These are phyloP conservation scores for Rostrohypoxylon terebratum DNA, from an alignment of 495 filamentous ascomycete species.

Conservation along the genomic window DNA sequence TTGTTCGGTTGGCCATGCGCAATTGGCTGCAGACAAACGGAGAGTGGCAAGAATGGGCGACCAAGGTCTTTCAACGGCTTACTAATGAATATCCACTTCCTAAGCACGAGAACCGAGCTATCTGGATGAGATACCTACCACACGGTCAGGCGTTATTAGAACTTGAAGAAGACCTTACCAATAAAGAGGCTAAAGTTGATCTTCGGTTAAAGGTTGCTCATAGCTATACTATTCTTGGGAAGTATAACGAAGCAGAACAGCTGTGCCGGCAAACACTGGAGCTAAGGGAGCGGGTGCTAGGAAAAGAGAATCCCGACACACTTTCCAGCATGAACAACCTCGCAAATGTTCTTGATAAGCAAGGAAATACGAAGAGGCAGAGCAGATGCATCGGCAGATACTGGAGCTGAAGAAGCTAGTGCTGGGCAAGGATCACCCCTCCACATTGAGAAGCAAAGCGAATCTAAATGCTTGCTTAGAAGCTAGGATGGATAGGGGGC, in stretches of 20 bases:
- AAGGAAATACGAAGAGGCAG: conserved; percentile 20
- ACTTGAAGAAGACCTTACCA: conserved; percentile 6
- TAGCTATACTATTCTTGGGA: conserved; percentile 17
- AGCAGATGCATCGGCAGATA: conserved; percentile 26
- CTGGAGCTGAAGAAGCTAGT: background rate
- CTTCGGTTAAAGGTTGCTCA: conserved; percentile 19
- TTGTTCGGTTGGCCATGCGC: too few relatives aligned
- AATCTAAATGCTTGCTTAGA: background rate
- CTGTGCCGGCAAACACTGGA: conserved; percentile 28
- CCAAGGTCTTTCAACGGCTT: too few relatives aligned
- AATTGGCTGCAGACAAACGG: too few relatives aligned
- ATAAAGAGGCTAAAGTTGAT: conserved; percentile 1
- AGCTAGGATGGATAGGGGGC: too few relatives aligned
- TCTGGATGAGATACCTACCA: conserved; percentile 53
- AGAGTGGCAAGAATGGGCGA: too few relatives aligned
- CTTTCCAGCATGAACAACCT: background rate
- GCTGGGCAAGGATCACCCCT: background rate
- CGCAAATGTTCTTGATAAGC: background rate
- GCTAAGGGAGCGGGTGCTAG: conserved; percentile 14
- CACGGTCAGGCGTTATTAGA: conserved; percentile 52
- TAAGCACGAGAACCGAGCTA: too few relatives aligned
- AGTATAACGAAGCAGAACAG: conserved; percentile 44
- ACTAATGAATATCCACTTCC: too few relatives aligned
- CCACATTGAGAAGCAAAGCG: background rate
- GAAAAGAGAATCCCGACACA: conserved; percentile 20